Evolutionary conservation across 129 eudicot genomes (phyloP).

Genomic region (Flaveria trinervia): DNA sequence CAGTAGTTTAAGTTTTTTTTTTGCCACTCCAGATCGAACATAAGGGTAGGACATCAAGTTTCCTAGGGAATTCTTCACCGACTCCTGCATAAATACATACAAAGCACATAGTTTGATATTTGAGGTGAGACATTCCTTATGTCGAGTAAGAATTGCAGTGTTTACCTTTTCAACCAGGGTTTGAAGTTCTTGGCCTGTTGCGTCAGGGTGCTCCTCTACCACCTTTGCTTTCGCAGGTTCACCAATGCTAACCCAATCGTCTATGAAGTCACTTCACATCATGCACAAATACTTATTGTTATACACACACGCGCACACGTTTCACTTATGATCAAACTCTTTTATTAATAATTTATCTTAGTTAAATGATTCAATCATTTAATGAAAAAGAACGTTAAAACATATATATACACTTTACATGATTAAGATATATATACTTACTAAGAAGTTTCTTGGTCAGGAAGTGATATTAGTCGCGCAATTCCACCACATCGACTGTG

Average conservation of each 20-base stretch:
- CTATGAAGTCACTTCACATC: slow-evolving; percentile 35
- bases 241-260: slow-evolving; percentile 34
- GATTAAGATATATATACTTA: neutral
- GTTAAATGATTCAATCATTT: no score
- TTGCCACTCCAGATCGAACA: slow-evolving; percentile 24
- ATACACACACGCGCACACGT: no score
- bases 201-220: slow-evolving; percentile 11
- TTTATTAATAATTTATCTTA: no score
- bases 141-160: no score
- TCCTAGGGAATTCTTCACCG: slow-evolving; percentile 21
- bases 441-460: slow-evolving; percentile 26
- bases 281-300: neutral
- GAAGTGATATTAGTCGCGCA: slow-evolving; percentile 23
- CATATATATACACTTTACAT: no score
- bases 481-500: slow-evolving; percentile 45
- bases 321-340: no score
- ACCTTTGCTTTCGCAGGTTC: slow-evolving; percentile 34
- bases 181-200: slow-evolving; percentile 20
- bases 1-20: slow-evolving; percentile 27
- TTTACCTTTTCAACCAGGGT: slow-evolving; percentile 35
- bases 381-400: no score
- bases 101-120: neutral
- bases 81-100: slow-evolving; percentile 27
- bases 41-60: slow-evolving; percentile 34
- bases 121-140: no score